Evolutionary conservation across 345 rosid genomes (phyloP).

Genomic region (Camelina laxa): DNA sequence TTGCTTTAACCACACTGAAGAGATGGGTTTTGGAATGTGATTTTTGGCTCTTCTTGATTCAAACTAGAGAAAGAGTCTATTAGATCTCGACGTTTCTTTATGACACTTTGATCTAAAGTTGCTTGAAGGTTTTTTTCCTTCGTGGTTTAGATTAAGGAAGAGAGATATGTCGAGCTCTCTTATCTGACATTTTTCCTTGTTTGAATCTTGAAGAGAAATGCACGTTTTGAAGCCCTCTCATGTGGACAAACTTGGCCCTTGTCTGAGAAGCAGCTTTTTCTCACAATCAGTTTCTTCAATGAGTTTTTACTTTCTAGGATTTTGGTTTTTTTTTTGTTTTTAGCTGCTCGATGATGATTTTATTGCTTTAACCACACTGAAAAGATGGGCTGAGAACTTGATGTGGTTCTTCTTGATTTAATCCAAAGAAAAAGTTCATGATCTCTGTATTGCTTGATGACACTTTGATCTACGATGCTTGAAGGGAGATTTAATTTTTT

Average conservation of each 20-base stretch:
- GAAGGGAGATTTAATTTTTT: neutral
- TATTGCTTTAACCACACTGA: slow-evolving; percentile 47
- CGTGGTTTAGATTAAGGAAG: slow-evolving; percentile 41
- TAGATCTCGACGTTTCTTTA: slow-evolving; percentile 22
- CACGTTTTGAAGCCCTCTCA: slow-evolving; percentile 17
- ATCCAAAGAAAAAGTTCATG: neutral
- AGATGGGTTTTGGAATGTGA: slow-evolving; percentile 22
- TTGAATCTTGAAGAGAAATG: slow-evolving; percentile 23
- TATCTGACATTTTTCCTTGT: slow-evolving; percentile 5
- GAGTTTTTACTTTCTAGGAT: neutral
- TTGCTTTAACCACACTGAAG: slow-evolving; percentile 51
- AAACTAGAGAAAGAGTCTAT: neutral
- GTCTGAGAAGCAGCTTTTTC: slow-evolving; percentile 40
- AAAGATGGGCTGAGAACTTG: slow-evolving; percentile 21
- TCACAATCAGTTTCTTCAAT: too few relatives aligned
- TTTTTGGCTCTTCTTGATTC: slow-evolving; percentile 12
- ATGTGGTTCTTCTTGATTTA: slow-evolving; percentile 21
- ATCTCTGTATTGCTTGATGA: slow-evolving; percentile 28
- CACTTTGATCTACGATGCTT: slow-evolving; percentile 27
- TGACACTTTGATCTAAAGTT: slow-evolving; percentile 40
- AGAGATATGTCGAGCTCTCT: slow-evolving; percentile 30
- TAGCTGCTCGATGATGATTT: slow-evolving; percentile 39
- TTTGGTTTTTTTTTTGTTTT: neutral
- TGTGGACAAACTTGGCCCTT: slow-evolving; percentile 45
- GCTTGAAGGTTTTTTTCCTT: slow-evolving; percentile 37